phyloP scores from a whole-genome alignment of 441 rosid genomes.

The Brassica balearica region DNA sequence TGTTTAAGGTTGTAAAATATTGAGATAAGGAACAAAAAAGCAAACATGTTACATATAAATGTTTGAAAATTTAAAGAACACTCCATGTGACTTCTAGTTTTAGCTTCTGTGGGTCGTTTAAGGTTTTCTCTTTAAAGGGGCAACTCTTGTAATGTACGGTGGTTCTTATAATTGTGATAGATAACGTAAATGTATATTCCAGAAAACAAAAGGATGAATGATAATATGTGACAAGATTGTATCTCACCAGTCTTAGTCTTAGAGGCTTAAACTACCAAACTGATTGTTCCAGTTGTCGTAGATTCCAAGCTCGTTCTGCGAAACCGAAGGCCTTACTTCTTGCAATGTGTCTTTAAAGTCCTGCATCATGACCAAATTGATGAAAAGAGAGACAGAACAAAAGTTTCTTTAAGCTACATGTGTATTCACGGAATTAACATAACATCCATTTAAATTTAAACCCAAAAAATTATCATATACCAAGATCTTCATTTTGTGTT shows the following conservation, averaged over 20 bases:
- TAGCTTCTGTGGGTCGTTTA: no score
- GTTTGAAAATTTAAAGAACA: background rate
- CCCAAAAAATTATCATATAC: background rate
- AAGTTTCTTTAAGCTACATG: constrained; percentile 2
- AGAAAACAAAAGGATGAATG: constrained; percentile 13
- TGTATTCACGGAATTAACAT: constrained; percentile 3
- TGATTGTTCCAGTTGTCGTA: constrained; percentile 96
- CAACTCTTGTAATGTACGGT: no score
- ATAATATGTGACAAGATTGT: constrained; percentile 25
- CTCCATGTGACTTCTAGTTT: no score
- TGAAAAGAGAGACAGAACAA: background rate
- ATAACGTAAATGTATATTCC: constrained; percentile 25
- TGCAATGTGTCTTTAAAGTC: constrained; percentile 84
- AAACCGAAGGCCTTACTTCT: constrained; percentile 96
- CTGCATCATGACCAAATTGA: constrained; percentile 45
- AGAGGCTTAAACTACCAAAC: constrained; percentile 86
- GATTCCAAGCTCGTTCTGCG: constrained; percentile 73
- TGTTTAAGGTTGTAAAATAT: constrained; percentile 44
- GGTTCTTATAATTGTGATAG: constrained; percentile 26
- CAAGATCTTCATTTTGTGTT: constrained; percentile 1
- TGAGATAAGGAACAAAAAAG: background rate
- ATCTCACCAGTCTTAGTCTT: constrained; percentile 37
- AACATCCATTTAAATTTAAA: background rate
- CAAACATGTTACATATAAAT: constrained; percentile 24
- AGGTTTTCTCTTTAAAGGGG: no score